Base-by-base conservation (phyloP, 768 basidiomycete genomes). In the Strobilomyces echinocephalus region DNA sequence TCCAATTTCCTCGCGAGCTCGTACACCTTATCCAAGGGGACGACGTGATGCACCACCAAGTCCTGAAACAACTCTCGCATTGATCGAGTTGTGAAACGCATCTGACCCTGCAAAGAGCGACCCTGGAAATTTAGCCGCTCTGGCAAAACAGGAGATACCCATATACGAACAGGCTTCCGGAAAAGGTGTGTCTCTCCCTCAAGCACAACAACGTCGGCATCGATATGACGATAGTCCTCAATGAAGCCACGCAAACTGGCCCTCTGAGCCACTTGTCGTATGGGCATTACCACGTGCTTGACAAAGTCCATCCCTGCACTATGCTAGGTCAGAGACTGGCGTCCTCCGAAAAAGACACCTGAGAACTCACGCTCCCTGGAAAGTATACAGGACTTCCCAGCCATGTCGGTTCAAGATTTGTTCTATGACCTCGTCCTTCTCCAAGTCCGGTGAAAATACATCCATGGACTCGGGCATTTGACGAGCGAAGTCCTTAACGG, bases 321-420 rank as follows among this genome's bases (percentile, higher is more conserved):
- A 21, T n/a, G 4, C 24, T 26, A 28, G 12, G 31, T 73, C 36
- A 56, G 16, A 50, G 48, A 43, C 65, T 38, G 28, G 14, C 41
- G 2, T 21, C 26, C 31, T 10, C 12, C 14, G n/a, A 4, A 40
- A 26, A 56, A 31, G 14, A 28, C 20, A 8, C n/a, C 20, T 3
- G n/a, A 41, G 45, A 21, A 69, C 76, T 65, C 54, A 76, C 76
- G 67, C 65, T 40, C 73, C 69, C 28, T 66, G 55, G 59, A 71
- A 77, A 30, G 75, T 76, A 52, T 73, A 64, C 39, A 74, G 47
- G n/a, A 71, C 66, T 49, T 71, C 69, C 67, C 69, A 76, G 8
- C 75, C 76, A 11, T 71, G 61, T 28, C 41, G 55, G 44, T 65
- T 65, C 35, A 76, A 48, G 20, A 69, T 26, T 12, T 60, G 50